Evolutionary conservation across 1,284 basidiomycete species (phyloP).

Genomic region (Cutaneotrichosporon dermatis): DNA sequence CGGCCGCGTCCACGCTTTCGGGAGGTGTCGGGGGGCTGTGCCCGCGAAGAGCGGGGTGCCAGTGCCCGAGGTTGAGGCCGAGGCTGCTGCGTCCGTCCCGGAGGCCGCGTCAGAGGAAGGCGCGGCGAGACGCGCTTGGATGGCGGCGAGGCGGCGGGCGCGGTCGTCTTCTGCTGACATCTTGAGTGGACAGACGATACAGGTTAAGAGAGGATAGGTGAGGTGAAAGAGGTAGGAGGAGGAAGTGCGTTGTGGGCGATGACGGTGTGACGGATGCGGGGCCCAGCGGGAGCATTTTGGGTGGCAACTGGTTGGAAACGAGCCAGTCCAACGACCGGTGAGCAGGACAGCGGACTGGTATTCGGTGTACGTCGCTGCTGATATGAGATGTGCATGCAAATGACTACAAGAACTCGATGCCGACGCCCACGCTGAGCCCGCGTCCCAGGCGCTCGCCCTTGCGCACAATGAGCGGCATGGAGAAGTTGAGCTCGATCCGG

Average conservation of each 20-base stretch:
- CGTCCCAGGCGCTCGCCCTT: conserved; percentile 70
- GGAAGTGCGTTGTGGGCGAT: neutral
- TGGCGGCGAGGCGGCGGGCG: conserved; percentile 28
- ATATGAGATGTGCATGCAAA: conserved; percentile 7
- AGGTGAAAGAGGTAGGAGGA: neutral
- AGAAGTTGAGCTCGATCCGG: conserved; percentile 79
- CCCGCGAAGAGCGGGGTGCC: neutral
- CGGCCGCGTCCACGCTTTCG: conserved; percentile 15
- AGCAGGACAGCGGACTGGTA: too few relatives aligned
- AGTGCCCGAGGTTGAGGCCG: neutral
- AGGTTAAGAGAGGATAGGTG: neutral
- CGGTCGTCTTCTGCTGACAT: conserved; percentile 10
- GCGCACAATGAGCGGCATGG: conserved; percentile 75
- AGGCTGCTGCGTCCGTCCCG: neutral
- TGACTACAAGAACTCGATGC: conserved; percentile 64
- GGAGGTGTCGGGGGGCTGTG: conserved; percentile 10
- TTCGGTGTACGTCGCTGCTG: neutral
- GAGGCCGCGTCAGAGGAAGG: neutral
- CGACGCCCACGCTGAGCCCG: conserved; percentile 88
- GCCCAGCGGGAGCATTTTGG: neutral
- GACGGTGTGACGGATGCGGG: neutral
- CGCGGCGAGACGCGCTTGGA: conserved; percentile 32
- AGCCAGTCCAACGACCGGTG: neutral
- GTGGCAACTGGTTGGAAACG: neutral
- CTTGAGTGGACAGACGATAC: neutral